phyloP scores from a whole-genome alignment of 805 yeast species.

The Candida coquimbonensis region DNA sequence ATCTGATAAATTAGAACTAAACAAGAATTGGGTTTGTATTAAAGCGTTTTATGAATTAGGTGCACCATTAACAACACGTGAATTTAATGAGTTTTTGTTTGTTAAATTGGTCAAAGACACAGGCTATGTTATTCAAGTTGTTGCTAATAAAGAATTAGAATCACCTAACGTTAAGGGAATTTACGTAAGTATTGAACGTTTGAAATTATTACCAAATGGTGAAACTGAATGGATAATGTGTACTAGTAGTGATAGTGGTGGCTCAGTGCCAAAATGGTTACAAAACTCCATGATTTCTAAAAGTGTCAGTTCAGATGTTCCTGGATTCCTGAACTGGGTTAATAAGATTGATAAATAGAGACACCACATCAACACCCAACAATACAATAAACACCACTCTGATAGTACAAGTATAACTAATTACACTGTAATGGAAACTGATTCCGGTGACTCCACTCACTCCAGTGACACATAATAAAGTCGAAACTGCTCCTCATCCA shows the following conservation, averaged over 20 bases:
- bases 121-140: slow-evolving; percentile 28
- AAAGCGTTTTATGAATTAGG: slow-evolving; percentile 31
- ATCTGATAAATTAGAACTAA: background rate
- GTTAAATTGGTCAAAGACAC: slow-evolving; percentile 11
- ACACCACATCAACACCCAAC: background rate
- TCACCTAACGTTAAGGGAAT: slow-evolving; percentile 25
- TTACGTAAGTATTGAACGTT: slow-evolving; percentile 31
- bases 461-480: too few relatives aligned
- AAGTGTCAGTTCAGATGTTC: slow-evolving; percentile 33
- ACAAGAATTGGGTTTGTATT: slow-evolving; percentile 23
- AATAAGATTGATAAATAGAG: background rate
- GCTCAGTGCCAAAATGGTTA: slow-evolving; percentile 32
- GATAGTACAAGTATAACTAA: background rate
- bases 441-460: too few relatives aligned
- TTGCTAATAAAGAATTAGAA: slow-evolving; percentile 20
- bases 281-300: slow-evolving; percentile 34
- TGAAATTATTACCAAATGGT: slow-evolving; percentile 16
- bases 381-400: background rate
- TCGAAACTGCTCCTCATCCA: background rate
- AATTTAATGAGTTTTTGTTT: slow-evolving; percentile 31
- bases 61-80: slow-evolving; percentile 29
- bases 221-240: slow-evolving; percentile 31
- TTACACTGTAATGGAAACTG: too few relatives aligned
- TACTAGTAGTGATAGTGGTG: slow-evolving; percentile 34
- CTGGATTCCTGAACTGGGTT: slow-evolving; percentile 26